Evolutionary conservation across 129 eudicot genomes (phyloP).

Genomic region (Chrysanthemum seticuspe): DNA sequence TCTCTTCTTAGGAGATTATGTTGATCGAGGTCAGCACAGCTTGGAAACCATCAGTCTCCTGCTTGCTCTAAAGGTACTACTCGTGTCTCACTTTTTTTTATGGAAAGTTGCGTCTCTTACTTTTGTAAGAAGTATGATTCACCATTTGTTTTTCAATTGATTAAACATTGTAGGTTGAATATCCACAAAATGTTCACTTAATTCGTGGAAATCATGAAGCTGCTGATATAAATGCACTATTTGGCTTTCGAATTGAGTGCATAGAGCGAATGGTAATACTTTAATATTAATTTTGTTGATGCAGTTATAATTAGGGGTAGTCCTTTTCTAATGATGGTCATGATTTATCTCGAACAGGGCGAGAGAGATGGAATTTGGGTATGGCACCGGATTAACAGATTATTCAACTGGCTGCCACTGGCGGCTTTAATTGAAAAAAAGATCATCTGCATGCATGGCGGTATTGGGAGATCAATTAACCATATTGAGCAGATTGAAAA

Average conservation of each 20-base stretch:
- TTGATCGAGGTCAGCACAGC: conserved; percentile 99
- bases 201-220: conserved; percentile 99
- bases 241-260: conserved; percentile 97
- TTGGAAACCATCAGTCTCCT: conserved; percentile 92
- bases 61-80: conserved; percentile 80
- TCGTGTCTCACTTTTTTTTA: conserved; percentile 1
- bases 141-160: conserved; percentile 13
- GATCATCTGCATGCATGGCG: conserved; percentile 98
- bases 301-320: neutral
- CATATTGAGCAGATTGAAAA: conserved; percentile 90
- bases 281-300: neutral
- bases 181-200: conserved; percentile 82
- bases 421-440: conserved; percentile 98
- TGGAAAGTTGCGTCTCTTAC: neutral
- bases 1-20: conserved; percentile 99
- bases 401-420: conserved; percentile 92
- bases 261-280: conserved; percentile 93
- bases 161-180: conserved; percentile 59
- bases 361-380: conserved; percentile 99
- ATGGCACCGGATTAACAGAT: conserved; percentile 95
- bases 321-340: conserved; percentile 1
- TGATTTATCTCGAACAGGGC: conserved; percentile 52
- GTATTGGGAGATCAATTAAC: conserved; percentile 94
- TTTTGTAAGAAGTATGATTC: conserved; percentile 2
- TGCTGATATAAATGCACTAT: conserved; percentile 98